Base-by-base conservation (phyloP, 1,284 basidiomycete species). In the Cutaneotrichosporon mucoides region DNA sequence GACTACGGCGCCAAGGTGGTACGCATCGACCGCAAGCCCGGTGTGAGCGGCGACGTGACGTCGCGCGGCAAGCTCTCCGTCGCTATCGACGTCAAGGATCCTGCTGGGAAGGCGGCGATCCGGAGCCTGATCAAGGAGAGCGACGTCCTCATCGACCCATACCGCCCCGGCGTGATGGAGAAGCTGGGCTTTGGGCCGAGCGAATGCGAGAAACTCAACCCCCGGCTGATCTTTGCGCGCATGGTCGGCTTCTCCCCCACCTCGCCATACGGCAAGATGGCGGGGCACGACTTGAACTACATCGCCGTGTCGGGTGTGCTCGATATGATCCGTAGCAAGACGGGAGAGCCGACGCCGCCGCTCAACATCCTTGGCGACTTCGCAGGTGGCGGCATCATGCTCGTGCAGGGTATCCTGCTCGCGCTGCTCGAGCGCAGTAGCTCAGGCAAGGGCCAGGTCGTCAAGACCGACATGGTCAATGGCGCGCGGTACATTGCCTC, bases 221-320 rank as follows among this genome's bases (percentile, higher is more conserved):
- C 62, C 11, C 46, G 55, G 6, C 62, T 64, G 15, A 59, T 64
- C 47, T 61, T 51, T 55, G 62, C 57, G 16, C 62, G 62, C 52
- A 64, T 64, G 62, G 56, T 52, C 11, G 62, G 62, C 10, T 64
- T 64, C 55, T 51, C 46, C 9, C 51, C 49, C 44, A 46, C 53
- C 34, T 40, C 43, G 12, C 49, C 34, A 33, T 64, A 61, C 38
- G 41, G 36, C 33, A 38, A 46, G 16, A 64, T 64, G 62, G 62
- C 62, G 4, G 62, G 62, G n/a, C 62, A 64, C 34, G 62, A 64
- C 47, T 38, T 64, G 53, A 64, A 64, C 57, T 64, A 64, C 51
- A 41, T 64, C n/a, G 56, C 62, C 34, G 54, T 61, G 24, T 59
- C 57, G 16, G 62, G 62, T 15, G 62, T 59, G 38, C 57, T 64